phyloP scores from a whole-genome alignment of 345 rosid species.

The Murraya koenigii region DNA sequence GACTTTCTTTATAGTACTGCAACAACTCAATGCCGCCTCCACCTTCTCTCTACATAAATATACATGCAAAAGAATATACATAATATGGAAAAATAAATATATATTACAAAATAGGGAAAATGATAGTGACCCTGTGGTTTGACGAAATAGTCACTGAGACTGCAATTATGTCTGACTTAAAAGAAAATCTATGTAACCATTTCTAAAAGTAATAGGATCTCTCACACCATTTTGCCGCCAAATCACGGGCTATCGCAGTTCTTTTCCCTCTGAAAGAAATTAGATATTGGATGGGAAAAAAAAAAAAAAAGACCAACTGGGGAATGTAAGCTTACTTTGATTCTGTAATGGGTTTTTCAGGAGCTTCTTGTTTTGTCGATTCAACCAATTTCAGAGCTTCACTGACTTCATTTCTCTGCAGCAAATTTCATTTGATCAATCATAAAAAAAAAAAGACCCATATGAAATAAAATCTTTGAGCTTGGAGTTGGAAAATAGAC shows the following conservation, averaged over 20 bases:
- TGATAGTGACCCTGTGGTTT: too few relatives aligned
- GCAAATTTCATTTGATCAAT: not conserved
- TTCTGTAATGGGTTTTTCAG: constrained; percentile 19
- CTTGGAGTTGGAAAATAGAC: not conserved
- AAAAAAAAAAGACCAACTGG: not conserved
- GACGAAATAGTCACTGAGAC: too few relatives aligned
- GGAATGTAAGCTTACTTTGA: constrained; percentile 20
- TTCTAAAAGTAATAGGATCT: too few relatives aligned
- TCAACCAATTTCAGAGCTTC: constrained; percentile 19
- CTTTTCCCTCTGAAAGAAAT: too few relatives aligned
- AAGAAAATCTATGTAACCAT: too few relatives aligned
- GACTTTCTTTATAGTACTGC: constrained; percentile 36
- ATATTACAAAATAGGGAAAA: too few relatives aligned
- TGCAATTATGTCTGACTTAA: too few relatives aligned
- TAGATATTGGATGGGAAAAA: too few relatives aligned
- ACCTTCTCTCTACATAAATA: constrained; percentile 22
- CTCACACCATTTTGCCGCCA: too few relatives aligned
- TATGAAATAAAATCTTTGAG: not conserved
- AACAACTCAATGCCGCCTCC: constrained; percentile 21
- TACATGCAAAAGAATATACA: too few relatives aligned
- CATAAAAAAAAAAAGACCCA: not conserved
- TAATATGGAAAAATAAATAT: too few relatives aligned
- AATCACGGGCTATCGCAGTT: too few relatives aligned
- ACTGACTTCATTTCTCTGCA: constrained; percentile 37
- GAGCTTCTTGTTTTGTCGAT: constrained; percentile 19